phyloP scores from a whole-genome alignment of 306 rosid species.

The Acacia acuminata region DNA sequence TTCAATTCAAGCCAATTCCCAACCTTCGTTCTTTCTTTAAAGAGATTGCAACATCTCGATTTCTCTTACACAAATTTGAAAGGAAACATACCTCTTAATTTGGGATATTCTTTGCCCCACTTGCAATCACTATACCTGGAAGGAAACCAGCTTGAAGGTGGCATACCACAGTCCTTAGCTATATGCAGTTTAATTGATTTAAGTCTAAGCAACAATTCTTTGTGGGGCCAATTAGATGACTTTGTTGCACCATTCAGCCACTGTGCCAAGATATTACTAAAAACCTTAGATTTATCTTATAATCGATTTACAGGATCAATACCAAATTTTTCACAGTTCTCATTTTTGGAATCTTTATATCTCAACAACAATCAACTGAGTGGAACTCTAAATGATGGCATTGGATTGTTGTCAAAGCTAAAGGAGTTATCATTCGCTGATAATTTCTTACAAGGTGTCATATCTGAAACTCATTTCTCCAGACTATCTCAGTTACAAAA shows the following conservation, averaged over 20 bases:
- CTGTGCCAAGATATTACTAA: background rate
- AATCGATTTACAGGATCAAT: background rate
- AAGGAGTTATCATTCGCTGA: accelerated
- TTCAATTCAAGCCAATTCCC: background rate
- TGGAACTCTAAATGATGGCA: background rate
- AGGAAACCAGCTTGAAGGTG: background rate
- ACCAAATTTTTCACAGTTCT: background rate
- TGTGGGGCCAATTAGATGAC: background rate
- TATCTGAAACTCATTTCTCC: background rate
- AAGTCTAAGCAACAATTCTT: accelerated
- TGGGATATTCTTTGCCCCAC: background rate
- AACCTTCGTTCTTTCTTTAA: background rate
- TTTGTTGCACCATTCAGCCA: background rate
- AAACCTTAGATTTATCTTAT: accelerated
- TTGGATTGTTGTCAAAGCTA: conserved; percentile 1
- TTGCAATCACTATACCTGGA: background rate
- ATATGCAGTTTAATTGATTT: background rate
- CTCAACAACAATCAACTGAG: background rate
- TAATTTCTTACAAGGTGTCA: background rate
- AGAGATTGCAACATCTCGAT: background rate
- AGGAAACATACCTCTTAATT: background rate
- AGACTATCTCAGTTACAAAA: background rate
- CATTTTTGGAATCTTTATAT: background rate
- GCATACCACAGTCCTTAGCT: background rate
- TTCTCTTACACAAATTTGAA: background rate